These are phyloP conservation scores for Magnaporthiopsis incrustans DNA, from an alignment of 2,329 filamentous ascomycete genomes.

Conservation along the genomic window DNA sequence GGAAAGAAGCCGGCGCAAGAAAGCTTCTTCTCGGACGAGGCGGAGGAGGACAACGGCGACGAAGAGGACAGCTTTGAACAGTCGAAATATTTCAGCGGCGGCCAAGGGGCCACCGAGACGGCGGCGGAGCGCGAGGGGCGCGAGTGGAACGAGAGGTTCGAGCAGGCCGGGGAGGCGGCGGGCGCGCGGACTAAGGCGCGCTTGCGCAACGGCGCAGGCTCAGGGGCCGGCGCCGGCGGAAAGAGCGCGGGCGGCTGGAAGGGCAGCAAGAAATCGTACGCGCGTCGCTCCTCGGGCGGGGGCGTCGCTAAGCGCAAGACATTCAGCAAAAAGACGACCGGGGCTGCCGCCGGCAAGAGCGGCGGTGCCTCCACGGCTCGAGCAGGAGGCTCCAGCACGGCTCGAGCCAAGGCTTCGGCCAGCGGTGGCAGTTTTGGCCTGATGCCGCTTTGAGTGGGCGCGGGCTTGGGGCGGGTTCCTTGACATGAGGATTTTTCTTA, in stretches of 20 bases:
- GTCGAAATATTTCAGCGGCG: slow-evolving; percentile 39
- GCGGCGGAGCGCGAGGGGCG: slow-evolving; percentile 15
- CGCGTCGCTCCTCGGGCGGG: slow-evolving; percentile 11
- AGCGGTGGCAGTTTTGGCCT: slow-evolving; percentile 13
- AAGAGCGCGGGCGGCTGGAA: slow-evolving; percentile 11
- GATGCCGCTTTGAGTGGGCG: slow-evolving; percentile 16
- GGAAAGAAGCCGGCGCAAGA: slow-evolving; percentile 31
- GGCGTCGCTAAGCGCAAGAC: slow-evolving; percentile 14
- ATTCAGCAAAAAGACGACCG: slow-evolving; percentile 10
- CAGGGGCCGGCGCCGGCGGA: slow-evolving; percentile 16
- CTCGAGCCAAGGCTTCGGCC: slow-evolving; percentile 3
- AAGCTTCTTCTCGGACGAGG: slow-evolving; percentile 39
- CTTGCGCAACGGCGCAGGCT: slow-evolving; percentile 15
- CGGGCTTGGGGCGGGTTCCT: too few relatives aligned
- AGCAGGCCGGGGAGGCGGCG: slow-evolving; percentile 12
- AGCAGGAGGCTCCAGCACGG: neutral
- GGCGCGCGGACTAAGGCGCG: slow-evolving; percentile 5
- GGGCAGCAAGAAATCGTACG: slow-evolving; percentile 14
- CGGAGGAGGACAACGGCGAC: slow-evolving; percentile 20
- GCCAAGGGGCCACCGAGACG: slow-evolving; percentile 7
- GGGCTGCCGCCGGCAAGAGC: slow-evolving; percentile 9
- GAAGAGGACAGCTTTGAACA: slow-evolving; percentile 25
- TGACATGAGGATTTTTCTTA: neutral
- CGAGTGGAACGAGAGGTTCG: slow-evolving; percentile 22
- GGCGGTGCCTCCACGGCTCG: slow-evolving; percentile 1